These are phyloP conservation scores for Aureobasidium sp. DNA, from an alignment of 2,329 filamentous ascomycete genomes.

Conservation along the genomic window DNA sequence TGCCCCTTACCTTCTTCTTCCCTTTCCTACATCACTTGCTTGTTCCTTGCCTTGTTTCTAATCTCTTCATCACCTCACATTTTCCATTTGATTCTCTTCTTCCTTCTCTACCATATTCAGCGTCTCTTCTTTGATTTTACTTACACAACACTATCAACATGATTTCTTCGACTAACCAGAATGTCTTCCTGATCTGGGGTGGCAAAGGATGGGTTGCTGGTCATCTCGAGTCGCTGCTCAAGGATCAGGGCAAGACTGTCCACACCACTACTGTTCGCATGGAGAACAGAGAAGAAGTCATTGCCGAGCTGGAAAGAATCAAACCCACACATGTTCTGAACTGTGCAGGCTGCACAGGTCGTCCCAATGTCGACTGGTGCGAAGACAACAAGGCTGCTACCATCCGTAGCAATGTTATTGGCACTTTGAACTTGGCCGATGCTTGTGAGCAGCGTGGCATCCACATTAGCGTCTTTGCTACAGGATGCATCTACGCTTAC, in stretches of 20 bases:
- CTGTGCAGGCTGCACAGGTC: constrained; percentile 56
- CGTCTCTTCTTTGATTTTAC: no score
- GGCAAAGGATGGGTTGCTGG: constrained; percentile 55
- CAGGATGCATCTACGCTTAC: constrained; percentile 58
- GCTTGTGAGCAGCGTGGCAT: constrained; percentile 50
- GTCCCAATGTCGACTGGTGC: constrained; percentile 63
- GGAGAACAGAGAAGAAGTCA: constrained; percentile 52
- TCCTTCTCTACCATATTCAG: not conserved
- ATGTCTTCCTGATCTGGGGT: constrained; percentile 56
- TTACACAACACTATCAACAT: not conserved
- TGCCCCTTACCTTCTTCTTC: not conserved
- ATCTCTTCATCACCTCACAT: not conserved
- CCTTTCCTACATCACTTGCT: not conserved
- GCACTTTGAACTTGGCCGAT: constrained; percentile 55
- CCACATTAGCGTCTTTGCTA: constrained; percentile 58
- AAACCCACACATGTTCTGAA: constrained; percentile 60
- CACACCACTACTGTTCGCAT: constrained; percentile 54
- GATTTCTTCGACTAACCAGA: constrained; percentile 7
- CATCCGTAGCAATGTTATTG: constrained; percentile 58
- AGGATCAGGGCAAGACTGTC: constrained; percentile 52
- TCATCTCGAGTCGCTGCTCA: constrained; percentile 51
- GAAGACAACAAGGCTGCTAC: constrained; percentile 61
- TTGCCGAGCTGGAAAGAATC: constrained; percentile 47
- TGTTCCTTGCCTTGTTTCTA: not conserved
- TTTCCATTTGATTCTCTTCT: not conserved